Evolutionary conservation across 116 monocot genomes (phyloP).

Genomic region (Cymodocea nodosa): DNA sequence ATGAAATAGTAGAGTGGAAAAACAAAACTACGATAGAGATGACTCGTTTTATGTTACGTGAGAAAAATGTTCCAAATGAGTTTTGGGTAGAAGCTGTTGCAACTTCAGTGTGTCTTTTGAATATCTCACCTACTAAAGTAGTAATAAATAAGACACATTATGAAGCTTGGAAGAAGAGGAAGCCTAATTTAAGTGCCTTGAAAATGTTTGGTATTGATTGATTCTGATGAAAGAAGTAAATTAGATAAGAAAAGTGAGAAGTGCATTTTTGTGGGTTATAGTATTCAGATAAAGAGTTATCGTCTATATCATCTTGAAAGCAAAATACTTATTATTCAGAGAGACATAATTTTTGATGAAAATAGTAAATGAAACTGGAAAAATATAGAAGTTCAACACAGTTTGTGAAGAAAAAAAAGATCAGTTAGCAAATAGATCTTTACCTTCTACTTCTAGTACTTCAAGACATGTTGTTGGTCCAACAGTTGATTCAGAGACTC

Average conservation of each 20-base stretch:
- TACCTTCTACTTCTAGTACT: neutral
- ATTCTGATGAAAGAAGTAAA: neutral
- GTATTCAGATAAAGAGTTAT: constrained; percentile 6
- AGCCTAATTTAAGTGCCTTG: constrained; percentile 3
- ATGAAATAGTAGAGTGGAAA: constrained; percentile 9
- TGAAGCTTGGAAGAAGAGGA: constrained; percentile 2
- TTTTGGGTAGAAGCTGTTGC: constrained; percentile 2
- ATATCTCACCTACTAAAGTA: constrained; percentile 8
- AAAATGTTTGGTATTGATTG: constrained; percentile 3
- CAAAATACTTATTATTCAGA: neutral
- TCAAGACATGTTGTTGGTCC: too few species aligned
- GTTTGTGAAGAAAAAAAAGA: neutral
- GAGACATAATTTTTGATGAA: constrained; percentile 18
- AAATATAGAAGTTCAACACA: too few species aligned
- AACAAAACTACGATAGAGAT: constrained; percentile 3
- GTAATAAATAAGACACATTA: neutral
- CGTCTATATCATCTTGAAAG: constrained; percentile 9
- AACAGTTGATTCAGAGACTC: too few species aligned
- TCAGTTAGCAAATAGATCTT: too few species aligned
- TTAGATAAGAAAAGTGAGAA: too few species aligned
- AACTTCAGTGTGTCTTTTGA: neutral
- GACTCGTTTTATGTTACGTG: neutral
- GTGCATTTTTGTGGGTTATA: too few species aligned
- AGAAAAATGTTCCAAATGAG: neutral
- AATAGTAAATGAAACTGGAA: constrained; percentile 4